Conservation (phyloP, 106 monocot genomes). For the Platanthera guangdongensis region DNA sequence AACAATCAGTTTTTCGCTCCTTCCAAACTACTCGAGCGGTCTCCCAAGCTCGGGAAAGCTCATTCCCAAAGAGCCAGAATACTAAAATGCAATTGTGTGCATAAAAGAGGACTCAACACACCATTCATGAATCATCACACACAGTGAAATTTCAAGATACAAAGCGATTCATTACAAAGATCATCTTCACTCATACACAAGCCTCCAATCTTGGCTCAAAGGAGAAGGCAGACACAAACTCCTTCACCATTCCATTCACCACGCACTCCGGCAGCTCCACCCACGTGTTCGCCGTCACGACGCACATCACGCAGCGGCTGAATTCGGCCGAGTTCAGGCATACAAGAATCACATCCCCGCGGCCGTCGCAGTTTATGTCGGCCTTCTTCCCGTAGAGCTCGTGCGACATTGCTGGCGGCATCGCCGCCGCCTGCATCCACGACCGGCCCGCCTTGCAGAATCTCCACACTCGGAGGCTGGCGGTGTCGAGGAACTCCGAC, state of each 20-base stretch:
- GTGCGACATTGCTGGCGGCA: slow-evolving; percentile 74
- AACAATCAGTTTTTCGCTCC: too few species aligned
- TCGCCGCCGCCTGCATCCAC: slow-evolving; percentile 57
- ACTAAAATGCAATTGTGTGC: too few species aligned
- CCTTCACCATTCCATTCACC: slow-evolving; percentile 35
- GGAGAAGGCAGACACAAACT: slow-evolving; percentile 67
- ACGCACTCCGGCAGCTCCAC: slow-evolving; percentile 53
- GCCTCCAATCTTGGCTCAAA: slow-evolving; percentile 81
- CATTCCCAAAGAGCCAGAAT: too few species aligned
- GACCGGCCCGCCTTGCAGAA: slow-evolving; percentile 23
- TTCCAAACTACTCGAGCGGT: too few species aligned
- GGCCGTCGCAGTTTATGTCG: slow-evolving; percentile 65
- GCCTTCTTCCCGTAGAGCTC: slow-evolving; percentile 57
- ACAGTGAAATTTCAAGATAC: too few species aligned
- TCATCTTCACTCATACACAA: slow-evolving; percentile 21
- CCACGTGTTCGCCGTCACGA: slow-evolving; percentile 38
- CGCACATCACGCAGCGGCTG: slow-evolving; percentile 33
- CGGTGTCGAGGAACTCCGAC: slow-evolving; percentile 61
- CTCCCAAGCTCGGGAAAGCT: too few species aligned
- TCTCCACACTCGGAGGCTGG: slow-evolving; percentile 68
- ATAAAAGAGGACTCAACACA: too few species aligned
- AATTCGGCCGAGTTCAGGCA: slow-evolving; percentile 49
- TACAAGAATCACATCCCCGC: slow-evolving; percentile 40
- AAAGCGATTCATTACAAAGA: too few species aligned
- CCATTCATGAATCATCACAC: too few species aligned